Evolutionary conservation across 768 basidiomycete species (phyloP).

Genomic region (Terana coerulea): DNA sequence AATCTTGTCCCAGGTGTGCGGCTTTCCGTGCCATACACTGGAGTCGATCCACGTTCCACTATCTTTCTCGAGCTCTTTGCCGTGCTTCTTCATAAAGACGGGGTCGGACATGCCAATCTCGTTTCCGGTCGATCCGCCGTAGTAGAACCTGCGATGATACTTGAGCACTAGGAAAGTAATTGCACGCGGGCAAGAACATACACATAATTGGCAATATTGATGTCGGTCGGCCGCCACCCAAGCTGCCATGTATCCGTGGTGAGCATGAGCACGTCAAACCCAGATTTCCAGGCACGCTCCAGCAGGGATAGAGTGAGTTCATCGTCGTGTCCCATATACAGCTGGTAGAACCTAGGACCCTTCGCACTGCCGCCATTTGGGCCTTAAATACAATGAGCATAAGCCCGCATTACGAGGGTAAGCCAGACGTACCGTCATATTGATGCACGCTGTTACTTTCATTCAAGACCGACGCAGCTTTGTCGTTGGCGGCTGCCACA

Average conservation of each 20-base stretch:
- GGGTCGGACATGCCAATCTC: slow-evolving; percentile 47
- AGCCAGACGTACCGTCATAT: slow-evolving; percentile 23
- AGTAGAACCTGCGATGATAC: slow-evolving; percentile 33
- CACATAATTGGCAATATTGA: slow-evolving; percentile 48
- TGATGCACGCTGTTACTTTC: slow-evolving; percentile 35
- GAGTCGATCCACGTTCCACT: slow-evolving; percentile 47
- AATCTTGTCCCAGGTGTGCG: slow-evolving; percentile 50
- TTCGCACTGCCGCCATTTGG: slow-evolving; percentile 31
- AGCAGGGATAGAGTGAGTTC: slow-evolving; percentile 46
- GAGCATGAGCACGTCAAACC: slow-evolving; percentile 45
- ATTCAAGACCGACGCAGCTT: slow-evolving; percentile 33
- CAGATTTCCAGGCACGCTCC: slow-evolving; percentile 41
- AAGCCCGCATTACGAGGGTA: neutral
- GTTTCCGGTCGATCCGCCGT: slow-evolving; percentile 35
- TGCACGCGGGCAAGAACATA: slow-evolving; percentile 15
- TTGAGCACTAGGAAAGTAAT: neutral
- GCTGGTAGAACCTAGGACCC: slow-evolving; percentile 49
- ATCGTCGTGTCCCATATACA: slow-evolving; percentile 54
- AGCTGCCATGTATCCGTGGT: slow-evolving; percentile 51
- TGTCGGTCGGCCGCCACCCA: slow-evolving; percentile 46
- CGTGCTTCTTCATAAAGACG: slow-evolving; percentile 46
- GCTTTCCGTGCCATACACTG: slow-evolving; percentile 47
- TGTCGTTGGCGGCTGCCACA: slow-evolving; percentile 46
- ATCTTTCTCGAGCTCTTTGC: slow-evolving; percentile 36
- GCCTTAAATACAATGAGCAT: slow-evolving; percentile 7